phyloP scores from a whole-genome alignment of 352 stramenopile species.

The Pythium coloratum region DNA sequence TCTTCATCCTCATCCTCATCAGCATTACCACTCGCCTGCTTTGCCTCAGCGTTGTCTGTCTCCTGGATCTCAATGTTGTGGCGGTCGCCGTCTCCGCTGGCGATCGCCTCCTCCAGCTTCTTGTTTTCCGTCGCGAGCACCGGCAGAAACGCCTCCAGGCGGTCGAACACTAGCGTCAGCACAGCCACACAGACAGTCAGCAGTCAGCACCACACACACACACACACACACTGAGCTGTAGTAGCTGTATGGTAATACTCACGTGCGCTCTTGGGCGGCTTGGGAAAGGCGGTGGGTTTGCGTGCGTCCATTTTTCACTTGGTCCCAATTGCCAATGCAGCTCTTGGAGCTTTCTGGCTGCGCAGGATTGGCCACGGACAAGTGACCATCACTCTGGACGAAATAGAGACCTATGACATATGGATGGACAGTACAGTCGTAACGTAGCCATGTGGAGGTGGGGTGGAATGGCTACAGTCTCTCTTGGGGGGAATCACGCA shows the following conservation, averaged over 20 bases:
- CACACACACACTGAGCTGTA: too few species aligned
- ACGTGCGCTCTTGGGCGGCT: conserved; percentile 65
- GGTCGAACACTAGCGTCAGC: conserved; percentile 55
- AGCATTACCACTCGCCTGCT: conserved; percentile 12
- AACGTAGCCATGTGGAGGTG: conserved; percentile 6
- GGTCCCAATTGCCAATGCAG: too few species aligned
- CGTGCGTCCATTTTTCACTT: conserved; percentile 8
- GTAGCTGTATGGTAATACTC: conserved; percentile 15
- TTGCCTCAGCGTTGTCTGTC: conserved; percentile 23
- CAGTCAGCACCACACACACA: conserved; percentile 5
- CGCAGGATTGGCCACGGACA: conserved; percentile 1
- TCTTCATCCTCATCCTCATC: conserved; percentile 29
- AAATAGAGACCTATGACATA: conserved; percentile 11
- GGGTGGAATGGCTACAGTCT: background rate
- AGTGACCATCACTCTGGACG: conserved; percentile 14
- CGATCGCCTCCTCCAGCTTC: conserved; percentile 64
- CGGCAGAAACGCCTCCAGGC: conserved; percentile 71
- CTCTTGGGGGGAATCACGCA: background rate
- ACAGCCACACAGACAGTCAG: background rate
- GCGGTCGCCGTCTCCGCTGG: conserved; percentile 52
- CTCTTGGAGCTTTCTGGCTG: background rate
- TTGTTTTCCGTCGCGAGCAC: conserved; percentile 77
- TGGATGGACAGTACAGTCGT: background rate
- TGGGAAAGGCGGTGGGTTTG: conserved; percentile 43
- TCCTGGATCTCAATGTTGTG: conserved; percentile 69